phyloP scores from a whole-genome alignment of 1,284 basidiomycete genomes.

The Singerocomus rubriflavus region DNA sequence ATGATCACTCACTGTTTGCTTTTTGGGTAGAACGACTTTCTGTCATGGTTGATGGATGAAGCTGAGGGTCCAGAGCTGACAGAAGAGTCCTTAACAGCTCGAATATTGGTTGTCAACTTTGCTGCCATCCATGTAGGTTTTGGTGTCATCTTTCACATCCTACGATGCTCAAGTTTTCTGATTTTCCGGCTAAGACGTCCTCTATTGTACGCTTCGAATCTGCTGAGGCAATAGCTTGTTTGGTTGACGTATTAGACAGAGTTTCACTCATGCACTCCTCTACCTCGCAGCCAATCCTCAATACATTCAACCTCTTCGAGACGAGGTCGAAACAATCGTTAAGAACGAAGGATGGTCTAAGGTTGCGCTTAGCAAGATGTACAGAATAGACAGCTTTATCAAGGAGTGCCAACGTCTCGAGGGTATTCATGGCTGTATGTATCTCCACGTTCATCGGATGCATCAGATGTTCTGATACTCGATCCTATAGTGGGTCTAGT shows the following conservation, averaged over 20 bases:
- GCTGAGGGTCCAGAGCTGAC: too few relatives aligned
- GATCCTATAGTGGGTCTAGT: slow-evolving; percentile 26
- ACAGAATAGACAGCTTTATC: slow-evolving; percentile 47
- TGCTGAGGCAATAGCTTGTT: not conserved
- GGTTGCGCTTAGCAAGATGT: slow-evolving; percentile 38
- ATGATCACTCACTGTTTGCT: too few relatives aligned
- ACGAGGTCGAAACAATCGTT: slow-evolving; percentile 40
- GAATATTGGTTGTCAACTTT: too few relatives aligned
- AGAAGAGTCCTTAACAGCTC: too few relatives aligned
- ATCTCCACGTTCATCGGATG: too few relatives aligned
- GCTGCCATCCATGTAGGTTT: not conserved
- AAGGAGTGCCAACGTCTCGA: slow-evolving; percentile 37
- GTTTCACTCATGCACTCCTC: slow-evolving; percentile 15
- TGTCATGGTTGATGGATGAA: too few relatives aligned
- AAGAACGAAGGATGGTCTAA: slow-evolving; percentile 44
- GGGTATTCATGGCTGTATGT: not conserved
- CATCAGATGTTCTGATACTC: not conserved
- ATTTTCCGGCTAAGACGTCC: slow-evolving; percentile 5
- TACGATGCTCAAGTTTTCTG: not conserved
- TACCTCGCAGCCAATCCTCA: slow-evolving; percentile 30
- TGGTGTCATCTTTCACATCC: not conserved
- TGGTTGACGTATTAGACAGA: not conserved
- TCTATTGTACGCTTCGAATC: slow-evolving; percentile 9
- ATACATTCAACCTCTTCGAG: slow-evolving; percentile 38
- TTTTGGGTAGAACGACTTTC: too few relatives aligned